These are phyloP conservation scores for Stropharia rugosoannulata DNA, from an alignment of 768 basidiomycete genomes.

Conservation along the genomic window DNA sequence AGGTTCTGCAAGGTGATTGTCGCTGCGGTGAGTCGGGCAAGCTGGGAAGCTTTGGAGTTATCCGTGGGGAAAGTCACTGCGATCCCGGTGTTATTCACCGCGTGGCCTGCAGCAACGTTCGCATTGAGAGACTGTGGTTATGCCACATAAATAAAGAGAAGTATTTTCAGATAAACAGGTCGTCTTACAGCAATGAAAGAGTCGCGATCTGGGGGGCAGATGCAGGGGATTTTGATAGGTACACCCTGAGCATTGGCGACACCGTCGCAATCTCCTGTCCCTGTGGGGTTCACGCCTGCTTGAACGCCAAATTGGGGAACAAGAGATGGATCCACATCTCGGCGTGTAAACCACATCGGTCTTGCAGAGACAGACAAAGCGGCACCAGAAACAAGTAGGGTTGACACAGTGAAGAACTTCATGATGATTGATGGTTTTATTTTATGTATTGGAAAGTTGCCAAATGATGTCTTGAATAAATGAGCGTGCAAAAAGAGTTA, in stretches of 20 bases:
- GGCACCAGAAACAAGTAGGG: conserved; percentile 24
- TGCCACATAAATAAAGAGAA: background rate
- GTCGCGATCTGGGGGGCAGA: conserved; percentile 57
- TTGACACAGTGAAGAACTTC: conserved; percentile 21
- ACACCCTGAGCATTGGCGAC: conserved; percentile 54
- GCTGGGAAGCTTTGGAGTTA: conserved; percentile 47
- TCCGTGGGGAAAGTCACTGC: conserved; percentile 63
- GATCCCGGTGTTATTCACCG: conserved; percentile 63
- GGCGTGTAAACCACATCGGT: conserved; percentile 32
- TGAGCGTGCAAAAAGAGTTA: background rate
- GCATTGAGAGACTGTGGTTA: conserved; percentile 4
- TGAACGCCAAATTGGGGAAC: conserved; percentile 61
- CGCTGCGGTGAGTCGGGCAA: conserved; percentile 57
- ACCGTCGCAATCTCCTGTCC: conserved; percentile 62
- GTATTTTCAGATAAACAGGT: too few species aligned
- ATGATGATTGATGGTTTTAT: conserved; percentile 17
- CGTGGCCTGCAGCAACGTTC: conserved; percentile 45
- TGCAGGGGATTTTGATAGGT: conserved; percentile 61
- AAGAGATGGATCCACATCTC: conserved; percentile 38
- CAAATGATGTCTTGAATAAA: background rate
- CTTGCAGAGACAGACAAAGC: conserved; percentile 37
- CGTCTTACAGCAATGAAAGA: conserved; percentile 47
- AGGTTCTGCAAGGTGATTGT: conserved; percentile 75
- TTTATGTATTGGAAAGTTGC: background rate
- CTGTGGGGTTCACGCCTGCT: conserved; percentile 60